These are phyloP conservation scores for Penicillium soppii DNA, from an alignment of 495 filamentous ascomycete genomes.

Conservation along the genomic window DNA sequence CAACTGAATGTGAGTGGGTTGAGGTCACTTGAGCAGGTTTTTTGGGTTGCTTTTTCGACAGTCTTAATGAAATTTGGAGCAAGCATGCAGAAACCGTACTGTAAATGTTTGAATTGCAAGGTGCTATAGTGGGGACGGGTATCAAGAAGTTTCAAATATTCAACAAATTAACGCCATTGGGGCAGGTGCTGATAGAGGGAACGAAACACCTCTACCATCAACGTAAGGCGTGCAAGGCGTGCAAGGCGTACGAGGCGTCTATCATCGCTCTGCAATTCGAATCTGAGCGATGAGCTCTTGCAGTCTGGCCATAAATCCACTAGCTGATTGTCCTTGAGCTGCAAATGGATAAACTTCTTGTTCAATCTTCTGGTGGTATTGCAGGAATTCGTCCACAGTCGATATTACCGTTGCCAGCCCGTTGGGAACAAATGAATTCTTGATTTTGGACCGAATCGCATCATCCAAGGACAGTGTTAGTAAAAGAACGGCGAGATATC, in stretches of 20 bases:
- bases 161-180: background rate
- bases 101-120: background rate
- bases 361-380: constrained; percentile 74
- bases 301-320: constrained; percentile 59
- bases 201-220: no score
- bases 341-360: constrained; percentile 26
- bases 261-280: constrained; percentile 15
- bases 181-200: background rate
- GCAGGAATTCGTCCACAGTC: constrained; percentile 83
- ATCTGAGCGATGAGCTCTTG: constrained; percentile 46
- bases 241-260: background rate
- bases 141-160: constrained; percentile 5
- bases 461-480: constrained; percentile 70
- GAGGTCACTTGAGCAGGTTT: no score
- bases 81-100: background rate
- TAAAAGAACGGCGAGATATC: constrained; percentile 84
- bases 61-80: background rate
- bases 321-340: constrained; percentile 31
- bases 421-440: constrained; percentile 52
- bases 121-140: background rate
- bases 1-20: no score
- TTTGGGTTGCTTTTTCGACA: no score
- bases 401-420: constrained; percentile 64
- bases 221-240: no score
- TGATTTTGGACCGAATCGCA: constrained; percentile 51